These are phyloP conservation scores for Carnegiea gigantea DNA, from an alignment of 179 eudicot species.

Conservation along the genomic window DNA sequence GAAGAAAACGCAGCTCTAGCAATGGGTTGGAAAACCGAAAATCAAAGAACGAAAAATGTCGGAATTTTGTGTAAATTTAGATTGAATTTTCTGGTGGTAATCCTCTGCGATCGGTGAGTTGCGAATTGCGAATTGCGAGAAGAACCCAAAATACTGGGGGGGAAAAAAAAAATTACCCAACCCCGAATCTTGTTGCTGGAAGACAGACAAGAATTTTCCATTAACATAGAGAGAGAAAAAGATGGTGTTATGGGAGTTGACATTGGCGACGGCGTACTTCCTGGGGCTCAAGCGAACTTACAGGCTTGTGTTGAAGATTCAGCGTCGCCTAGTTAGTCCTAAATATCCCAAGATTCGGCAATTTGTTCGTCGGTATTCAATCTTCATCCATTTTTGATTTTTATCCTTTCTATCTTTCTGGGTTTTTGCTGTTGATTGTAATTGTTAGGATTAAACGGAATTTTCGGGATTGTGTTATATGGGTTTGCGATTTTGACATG, in stretches of 20 bases:
- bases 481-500: not conserved
- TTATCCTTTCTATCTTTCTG: not conserved
- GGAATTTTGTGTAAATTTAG: not conserved
- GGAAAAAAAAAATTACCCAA: not conserved
- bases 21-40: not conserved
- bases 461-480: not conserved
- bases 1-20: not conserved
- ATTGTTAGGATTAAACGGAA: not conserved
- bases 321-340: slow-evolving; percentile 62
- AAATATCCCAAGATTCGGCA: slow-evolving; percentile 52
- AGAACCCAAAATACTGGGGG: not conserved
- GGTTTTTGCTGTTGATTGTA: not conserved
- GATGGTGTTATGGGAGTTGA: slow-evolving; percentile 93
- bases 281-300: slow-evolving; percentile 77
- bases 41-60: not conserved
- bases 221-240: slow-evolving; percentile 1
- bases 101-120: slow-evolving; percentile 5
- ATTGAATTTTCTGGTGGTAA: slow-evolving; percentile 25
- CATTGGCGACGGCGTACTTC: slow-evolving; percentile 80
- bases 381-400: not conserved
- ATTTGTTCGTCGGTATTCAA: slow-evolving; percentile 56
- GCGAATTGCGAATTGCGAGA: slow-evolving; percentile 11
- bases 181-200: not conserved
- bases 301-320: slow-evolving; percentile 63
- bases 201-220: not conserved